Conservation (phyloP, 1,284 basidiomycete species). For the Mycena sp. region DNA sequence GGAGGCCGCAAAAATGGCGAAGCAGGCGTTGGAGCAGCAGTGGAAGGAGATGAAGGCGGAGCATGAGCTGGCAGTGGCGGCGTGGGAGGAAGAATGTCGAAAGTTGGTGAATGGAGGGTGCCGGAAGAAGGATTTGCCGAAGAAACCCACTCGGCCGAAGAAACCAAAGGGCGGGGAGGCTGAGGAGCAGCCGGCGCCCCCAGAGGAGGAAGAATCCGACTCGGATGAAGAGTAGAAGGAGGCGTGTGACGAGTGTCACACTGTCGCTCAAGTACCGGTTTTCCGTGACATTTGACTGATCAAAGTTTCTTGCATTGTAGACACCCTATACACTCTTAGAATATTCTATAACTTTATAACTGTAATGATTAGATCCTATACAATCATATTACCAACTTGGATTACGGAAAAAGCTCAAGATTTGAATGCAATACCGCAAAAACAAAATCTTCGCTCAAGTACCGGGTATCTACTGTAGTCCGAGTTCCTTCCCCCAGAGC, state of each 20-base stretch:
- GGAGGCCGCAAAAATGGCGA: constrained; percentile 19
- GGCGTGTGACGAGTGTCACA: neutral
- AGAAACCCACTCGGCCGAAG: constrained; percentile 21
- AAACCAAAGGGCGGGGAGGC: constrained; percentile 23
- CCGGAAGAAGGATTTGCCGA: constrained; percentile 29
- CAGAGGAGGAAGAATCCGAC: neutral
- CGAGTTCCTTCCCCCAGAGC: too few relatives aligned
- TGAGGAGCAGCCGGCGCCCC: neutral
- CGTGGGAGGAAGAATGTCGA: constrained; percentile 25
- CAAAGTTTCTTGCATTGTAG: neutral
- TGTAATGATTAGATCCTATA: neutral
- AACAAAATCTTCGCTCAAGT: too few relatives aligned
- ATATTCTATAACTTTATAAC: neutral
- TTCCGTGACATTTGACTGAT: neutral
- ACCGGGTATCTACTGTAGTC: too few relatives aligned
- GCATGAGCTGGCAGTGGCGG: constrained; percentile 20
- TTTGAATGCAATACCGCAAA: too few relatives aligned
- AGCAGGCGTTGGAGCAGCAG: constrained; percentile 22
- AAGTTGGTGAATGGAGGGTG: constrained; percentile 17
- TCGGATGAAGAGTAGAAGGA: neutral
- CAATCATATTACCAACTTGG: neutral
- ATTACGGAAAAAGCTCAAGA: too few relatives aligned
- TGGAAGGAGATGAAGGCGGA: constrained; percentile 27
- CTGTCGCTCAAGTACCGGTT: neutral
- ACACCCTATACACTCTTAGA: neutral